Evolutionary conservation across 805 yeast species (phyloP), one percentile per base, ranked within the genome.

Genomic region (Ogataea thermomethanolica): DNA sequence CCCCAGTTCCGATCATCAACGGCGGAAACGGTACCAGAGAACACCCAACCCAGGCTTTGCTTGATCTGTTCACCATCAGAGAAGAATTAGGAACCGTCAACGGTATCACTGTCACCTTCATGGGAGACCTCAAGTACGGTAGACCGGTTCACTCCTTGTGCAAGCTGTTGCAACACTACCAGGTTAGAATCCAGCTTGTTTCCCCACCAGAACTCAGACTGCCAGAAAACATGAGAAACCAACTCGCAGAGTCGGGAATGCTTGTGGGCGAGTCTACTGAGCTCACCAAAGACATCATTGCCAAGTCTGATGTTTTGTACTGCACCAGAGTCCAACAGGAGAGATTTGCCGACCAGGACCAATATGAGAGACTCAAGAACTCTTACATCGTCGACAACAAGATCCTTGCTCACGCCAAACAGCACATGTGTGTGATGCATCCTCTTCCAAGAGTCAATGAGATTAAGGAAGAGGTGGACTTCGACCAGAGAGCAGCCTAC

Each of bases 401-500:
- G 68, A 84, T 91, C 47, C 76, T 93, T 62, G 75, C 88, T 23
- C 81, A 84, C 65, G 98, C 99, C 55, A 93, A 95, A 71, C 89
- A 88, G 65, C 96, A 93, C 69, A 93, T 93, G 98, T 88, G 96
- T 66, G 84, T 93, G 50, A 84, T 93, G 95, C 99, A 93, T 65
- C 99, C 99, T 64, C 78, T 93, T 57, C 99, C 99, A 63, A 85
- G 99, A 68, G 90, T 88, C 51, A 84, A 80, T 58, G 99, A 93
- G 71, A 91, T 93, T 55, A 85, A 85, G 59, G 98, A 90, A 70
- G 99, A 93, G 71, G 98, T 93, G 58, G 99, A 93, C 66, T 93
- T 91, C 61, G 99, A 93, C 69, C 97, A 91, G 67, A 85, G 99
- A 67, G 98, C 99, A 51, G 98, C 99, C 44, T 93, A 93, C 73